phyloP scores from a whole-genome alignment of 176 grass and related monocot species.

The maize (Zea mays) region Zm-B73-REFERENCE-NAM-5.0 NC_050101.1:135408001-135408500 shows the following conservation, averaged over 20 bases:
- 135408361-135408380: constrained; percentile 19
- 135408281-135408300: constrained; percentile 14
- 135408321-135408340: not conserved
- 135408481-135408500: constrained; percentile 28
- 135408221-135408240: not conserved
- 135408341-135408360: not conserved
- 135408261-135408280: not conserved
- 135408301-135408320: not conserved
- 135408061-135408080: too few relatives aligned
- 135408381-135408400: constrained; percentile 39
- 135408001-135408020: too few relatives aligned
- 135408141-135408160: too few relatives aligned
- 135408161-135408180: too few relatives aligned
- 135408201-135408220: not conserved
- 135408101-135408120: too few relatives aligned
- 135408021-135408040: too few relatives aligned
- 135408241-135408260: not conserved
- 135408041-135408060: too few relatives aligned
- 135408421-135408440: not conserved
- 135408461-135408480: constrained; percentile 38
- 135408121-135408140: too few relatives aligned
- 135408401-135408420: not conserved
- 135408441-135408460: constrained; percentile 20
- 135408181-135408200: too few relatives aligned
- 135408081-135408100: too few relatives aligned